Evolutionary conservation across 2,329 filamentous ascomycete genomes (phyloP), one percentile per base, ranked within the genome.

Genomic region (Aspergillus fijiensis): DNA sequence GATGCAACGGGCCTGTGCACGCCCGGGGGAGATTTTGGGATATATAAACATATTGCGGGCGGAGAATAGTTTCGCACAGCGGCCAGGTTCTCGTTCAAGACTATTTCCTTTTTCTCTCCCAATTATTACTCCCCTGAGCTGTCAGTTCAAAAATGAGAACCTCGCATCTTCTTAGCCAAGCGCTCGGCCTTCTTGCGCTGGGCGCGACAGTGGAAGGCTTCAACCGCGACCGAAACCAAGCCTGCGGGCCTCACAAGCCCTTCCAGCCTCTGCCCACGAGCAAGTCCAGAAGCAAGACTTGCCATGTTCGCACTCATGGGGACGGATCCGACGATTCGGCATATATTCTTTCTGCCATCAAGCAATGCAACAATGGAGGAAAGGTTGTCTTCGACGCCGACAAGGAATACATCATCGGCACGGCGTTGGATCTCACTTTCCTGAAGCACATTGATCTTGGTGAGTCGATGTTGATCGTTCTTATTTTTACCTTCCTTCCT

Each of bases 371-470:
- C 67, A 75, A 85, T 60, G 86, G 86, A 11, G 87, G 87, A 7
- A 84, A 83, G 12, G 82, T 88, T 5, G 77, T 89, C 2, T 84
- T 89, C 51, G 77, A 81, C 3, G 75, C 77, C 19, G 82, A 84
- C 31, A 76, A 79, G 59, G 80, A 78, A 4, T 90, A 89, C 69
- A 84, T 80, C 1, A 82, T 90, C 61, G 86, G 82, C 14, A 89
- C 85, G 0, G 85, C 87, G 0, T 70, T 90, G 35, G 85, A 90
- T 66, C 73, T 90, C 65, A 88, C 85, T 0, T 89, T 87, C 70
- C 75, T 90, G 19, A 78, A 85, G 49, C 78, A 84, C 63, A 80
- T 90, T 31, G 88, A 91, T 70, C 75, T 89, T 4, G 82, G 84
- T 78, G 77, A 77, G 59, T 61, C 5, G 1, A 16, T 3, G 6